Conservation (phyloP, 108 stramenopile species). For the Fistulifera pelliculosa region DNA sequence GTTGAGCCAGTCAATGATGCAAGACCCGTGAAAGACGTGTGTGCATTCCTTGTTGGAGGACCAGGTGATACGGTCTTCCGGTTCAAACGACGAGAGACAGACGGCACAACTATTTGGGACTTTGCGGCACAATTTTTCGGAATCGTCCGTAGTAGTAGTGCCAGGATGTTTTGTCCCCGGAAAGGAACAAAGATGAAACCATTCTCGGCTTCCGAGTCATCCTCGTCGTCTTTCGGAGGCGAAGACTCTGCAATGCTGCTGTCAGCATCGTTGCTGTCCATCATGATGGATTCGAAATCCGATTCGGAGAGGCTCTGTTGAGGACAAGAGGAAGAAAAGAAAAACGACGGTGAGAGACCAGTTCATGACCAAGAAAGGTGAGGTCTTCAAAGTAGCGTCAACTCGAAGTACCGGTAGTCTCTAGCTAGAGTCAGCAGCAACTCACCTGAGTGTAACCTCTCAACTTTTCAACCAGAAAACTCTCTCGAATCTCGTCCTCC, state of each 20-base stretch:
- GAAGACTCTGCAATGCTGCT: neutral
- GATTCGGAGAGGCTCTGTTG: neutral
- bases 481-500: constrained; percentile 31
- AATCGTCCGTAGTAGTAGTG: neutral
- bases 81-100: constrained; percentile 35
- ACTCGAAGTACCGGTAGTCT: no score
- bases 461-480: constrained; percentile 12
- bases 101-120: constrained; percentile 59
- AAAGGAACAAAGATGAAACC: constrained; percentile 6
- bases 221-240: constrained; percentile 1
- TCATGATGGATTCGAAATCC: constrained; percentile 5
- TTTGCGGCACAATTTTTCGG: constrained; percentile 6
- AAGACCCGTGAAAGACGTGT: constrained; percentile 61
- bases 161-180: neutral
- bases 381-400: no score
- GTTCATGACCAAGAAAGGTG: neutral
- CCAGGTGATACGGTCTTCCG: constrained; percentile 44
- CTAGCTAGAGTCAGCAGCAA: neutral
- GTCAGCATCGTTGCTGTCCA: constrained; percentile 4
- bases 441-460: constrained; percentile 21
- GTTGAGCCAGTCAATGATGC: constrained; percentile 52
- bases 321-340: neutral
- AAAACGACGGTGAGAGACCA: neutral
- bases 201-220: constrained; percentile 9
- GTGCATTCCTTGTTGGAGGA: constrained; percentile 38